Percentiles rank a stretch among this genome's conserved stretches.
phyloP scores from a whole-genome alignment of 1,139 yeast genomes.

The Pneumocystis carinii region DNA sequence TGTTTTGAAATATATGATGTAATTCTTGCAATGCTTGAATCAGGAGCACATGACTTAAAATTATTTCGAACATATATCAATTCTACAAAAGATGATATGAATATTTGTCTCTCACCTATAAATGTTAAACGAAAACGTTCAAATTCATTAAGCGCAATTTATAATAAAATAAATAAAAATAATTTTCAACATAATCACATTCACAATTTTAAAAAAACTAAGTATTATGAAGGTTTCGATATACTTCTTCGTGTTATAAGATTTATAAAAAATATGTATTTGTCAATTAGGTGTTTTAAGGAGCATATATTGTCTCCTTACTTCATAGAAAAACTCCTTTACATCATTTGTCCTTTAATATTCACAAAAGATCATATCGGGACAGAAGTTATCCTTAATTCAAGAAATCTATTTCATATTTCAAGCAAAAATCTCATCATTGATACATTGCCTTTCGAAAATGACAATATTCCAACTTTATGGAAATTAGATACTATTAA shows the following conservation, averaged over 20 bases:
- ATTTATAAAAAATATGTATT: conserved; percentile 14
- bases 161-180: neutral
- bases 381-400: neutral
- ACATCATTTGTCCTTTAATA: conserved; percentile 1
- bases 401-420: neutral
- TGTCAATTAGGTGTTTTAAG: conserved; percentile 13
- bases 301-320: conserved; percentile 13
- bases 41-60: conserved; percentile 12
- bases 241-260: conserved; percentile 12
- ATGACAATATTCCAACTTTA: neutral
- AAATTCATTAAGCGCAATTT: neutral
- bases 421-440: conserved; percentile 4
- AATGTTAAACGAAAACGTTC: neutral
- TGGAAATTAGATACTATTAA: neutral
- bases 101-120: neutral
- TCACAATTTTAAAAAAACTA: neutral
- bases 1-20: conserved; percentile 16
- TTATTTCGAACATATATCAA: neutral
- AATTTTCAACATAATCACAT: neutral
- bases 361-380: neutral
- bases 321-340: conserved; percentile 13
- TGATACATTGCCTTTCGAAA: conserved; percentile 1
- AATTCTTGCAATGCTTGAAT: conserved; percentile 16
- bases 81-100: neutral
- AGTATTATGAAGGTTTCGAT: neutral